A percentile compares a stretch with the other conserved stretches of the same genome.
These are phyloP conservation scores for Salix caprea DNA, from an alignment of 345 rosid species.

Conservation along the genomic window DNA sequence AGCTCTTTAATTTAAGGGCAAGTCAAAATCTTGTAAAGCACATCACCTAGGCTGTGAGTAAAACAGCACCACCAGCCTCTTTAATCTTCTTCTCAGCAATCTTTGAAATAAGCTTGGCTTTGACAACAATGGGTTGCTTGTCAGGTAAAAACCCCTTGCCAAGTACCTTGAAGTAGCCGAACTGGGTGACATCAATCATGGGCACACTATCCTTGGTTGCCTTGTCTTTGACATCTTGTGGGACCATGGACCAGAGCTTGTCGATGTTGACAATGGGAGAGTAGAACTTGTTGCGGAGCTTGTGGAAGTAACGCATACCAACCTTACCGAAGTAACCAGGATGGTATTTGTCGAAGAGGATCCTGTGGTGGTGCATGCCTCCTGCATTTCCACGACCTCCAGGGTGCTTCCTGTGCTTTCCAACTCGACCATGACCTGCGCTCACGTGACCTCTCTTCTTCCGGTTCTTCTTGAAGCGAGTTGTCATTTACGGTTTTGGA, in stretches of 20 bases:
- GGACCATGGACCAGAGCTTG: slow-evolving; percentile 32
- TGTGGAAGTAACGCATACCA: slow-evolving; percentile 30
- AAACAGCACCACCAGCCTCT: slow-evolving; percentile 29
- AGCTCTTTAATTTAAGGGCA: background rate
- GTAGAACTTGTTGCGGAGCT: slow-evolving; percentile 24
- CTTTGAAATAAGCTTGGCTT: slow-evolving; percentile 27
- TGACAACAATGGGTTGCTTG: slow-evolving; percentile 25
- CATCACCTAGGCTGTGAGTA: slow-evolving; percentile 22
- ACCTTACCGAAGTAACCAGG: slow-evolving; percentile 34
- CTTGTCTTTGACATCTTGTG: slow-evolving; percentile 22
- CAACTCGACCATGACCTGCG: slow-evolving; percentile 28
- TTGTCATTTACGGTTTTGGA: slow-evolving; percentile 11
- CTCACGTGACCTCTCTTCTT: slow-evolving; percentile 30
- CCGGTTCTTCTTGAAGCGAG: slow-evolving; percentile 26
- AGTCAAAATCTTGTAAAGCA: background rate
- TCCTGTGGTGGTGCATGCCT: slow-evolving; percentile 32
- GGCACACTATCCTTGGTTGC: slow-evolving; percentile 17
- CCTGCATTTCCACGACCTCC: slow-evolving; percentile 32
- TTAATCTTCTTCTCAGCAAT: slow-evolving; percentile 32
- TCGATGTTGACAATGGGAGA: slow-evolving; percentile 30
- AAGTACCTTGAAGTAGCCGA: slow-evolving; percentile 26
- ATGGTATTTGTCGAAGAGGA: slow-evolving; percentile 34
- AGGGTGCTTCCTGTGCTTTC: slow-evolving; percentile 29
- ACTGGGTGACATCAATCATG: slow-evolving; percentile 24
- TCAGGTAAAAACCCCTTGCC: slow-evolving; percentile 25